A percentile compares a stretch with the other conserved stretches of the same genome.
Evolutionary conservation across 2,329 filamentous ascomycete species (phyloP).

Genomic region (Fusarium nurragi): DNA sequence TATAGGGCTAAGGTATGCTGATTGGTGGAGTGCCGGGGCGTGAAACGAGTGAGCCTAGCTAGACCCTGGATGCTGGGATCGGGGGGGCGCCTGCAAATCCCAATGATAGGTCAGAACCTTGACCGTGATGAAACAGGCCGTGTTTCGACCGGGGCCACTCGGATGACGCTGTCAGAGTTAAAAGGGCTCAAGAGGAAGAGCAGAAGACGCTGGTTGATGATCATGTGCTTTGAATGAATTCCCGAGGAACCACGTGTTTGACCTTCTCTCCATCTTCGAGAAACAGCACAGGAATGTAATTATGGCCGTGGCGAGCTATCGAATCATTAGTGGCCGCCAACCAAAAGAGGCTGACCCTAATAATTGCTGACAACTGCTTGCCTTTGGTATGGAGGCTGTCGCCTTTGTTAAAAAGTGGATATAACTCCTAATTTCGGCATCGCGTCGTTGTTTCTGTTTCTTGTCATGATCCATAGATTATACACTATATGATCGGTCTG

Average conservation of each 20-base stretch:
- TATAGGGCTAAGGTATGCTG: conserved; percentile 11
- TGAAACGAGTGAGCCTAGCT: conserved; percentile 43
- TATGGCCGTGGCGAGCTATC: neutral
- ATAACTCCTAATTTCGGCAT: conserved; percentile 12
- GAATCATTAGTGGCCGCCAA: neutral
- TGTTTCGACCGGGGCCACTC: conserved; percentile 43
- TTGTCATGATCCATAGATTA: neutral
- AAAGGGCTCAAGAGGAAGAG: conserved; percentile 8
- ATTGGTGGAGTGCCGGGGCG: conserved; percentile 38
- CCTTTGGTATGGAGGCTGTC: conserved; percentile 6
- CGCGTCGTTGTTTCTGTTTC: neutral
- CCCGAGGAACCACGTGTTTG: neutral
- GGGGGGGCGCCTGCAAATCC: conserved; percentile 37
- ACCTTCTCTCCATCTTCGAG: neutral
- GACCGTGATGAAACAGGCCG: conserved; percentile 43
- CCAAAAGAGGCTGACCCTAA: neutral
- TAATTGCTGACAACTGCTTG: conserved; percentile 2
- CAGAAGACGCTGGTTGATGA: neutral
- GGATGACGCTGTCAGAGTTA: conserved; percentile 34
- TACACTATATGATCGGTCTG: neutral
- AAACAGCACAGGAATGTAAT: neutral
- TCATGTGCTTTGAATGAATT: neutral
- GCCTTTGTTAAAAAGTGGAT: conserved; percentile 2
- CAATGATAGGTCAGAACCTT: conserved; percentile 41
- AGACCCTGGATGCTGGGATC: conserved; percentile 40